phyloP scores from a whole-genome alignment of 2,329 filamentous ascomycete species.

The Emmonsia crescens region DNA sequence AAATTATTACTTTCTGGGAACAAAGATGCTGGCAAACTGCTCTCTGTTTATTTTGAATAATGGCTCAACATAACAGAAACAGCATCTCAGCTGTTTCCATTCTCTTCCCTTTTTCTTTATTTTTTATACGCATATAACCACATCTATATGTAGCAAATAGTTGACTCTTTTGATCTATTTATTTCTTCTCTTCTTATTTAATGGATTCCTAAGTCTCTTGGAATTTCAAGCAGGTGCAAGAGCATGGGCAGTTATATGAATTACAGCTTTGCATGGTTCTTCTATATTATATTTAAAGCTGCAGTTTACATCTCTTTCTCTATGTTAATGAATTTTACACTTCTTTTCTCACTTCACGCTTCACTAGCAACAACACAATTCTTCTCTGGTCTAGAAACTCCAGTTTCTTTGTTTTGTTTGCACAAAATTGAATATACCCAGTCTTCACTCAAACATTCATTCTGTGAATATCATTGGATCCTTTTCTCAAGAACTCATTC shows the following conservation, averaged over 20 bases:
- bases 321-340: not conserved
- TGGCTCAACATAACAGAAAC: not conserved
- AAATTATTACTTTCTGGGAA: slow-evolving; percentile 3
- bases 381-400: not conserved
- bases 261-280: not conserved
- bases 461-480: not conserved
- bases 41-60: not conserved
- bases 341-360: not conserved
- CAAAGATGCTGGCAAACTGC: slow-evolving; percentile 2
- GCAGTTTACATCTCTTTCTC: not conserved
- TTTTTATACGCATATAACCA: not conserved
- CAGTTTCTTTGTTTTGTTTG: not conserved
- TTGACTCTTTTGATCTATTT: not conserved
- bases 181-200: not conserved
- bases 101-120: not conserved
- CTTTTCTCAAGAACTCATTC: not conserved
- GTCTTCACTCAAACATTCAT: not conserved
- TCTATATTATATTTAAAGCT: not conserved
- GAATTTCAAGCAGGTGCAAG: too few species aligned
- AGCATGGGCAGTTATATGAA: not conserved
- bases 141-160: not conserved
- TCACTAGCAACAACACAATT: not conserved
- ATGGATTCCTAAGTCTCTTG: not conserved
- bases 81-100: not conserved
- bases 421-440: not conserved